phyloP scores from a whole-genome alignment of 176 grass and related monocot genomes.

The Phyllostachys edulis region DNA sequence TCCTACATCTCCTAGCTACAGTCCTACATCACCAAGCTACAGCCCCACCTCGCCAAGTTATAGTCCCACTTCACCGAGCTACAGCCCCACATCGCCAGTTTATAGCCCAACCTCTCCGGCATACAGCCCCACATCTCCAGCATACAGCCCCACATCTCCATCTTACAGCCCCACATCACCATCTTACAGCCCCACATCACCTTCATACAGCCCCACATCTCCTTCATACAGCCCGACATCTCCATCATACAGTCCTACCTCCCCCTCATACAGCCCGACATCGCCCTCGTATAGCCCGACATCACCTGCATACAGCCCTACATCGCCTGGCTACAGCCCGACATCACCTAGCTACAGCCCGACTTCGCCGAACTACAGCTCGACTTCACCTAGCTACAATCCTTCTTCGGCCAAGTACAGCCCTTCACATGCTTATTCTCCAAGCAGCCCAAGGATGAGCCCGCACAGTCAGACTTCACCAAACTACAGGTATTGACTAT shows the following conservation, averaged over 20 bases:
- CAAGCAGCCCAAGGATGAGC: conserved; percentile 68
- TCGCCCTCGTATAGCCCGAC: conserved; percentile 77
- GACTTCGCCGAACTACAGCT: conserved; percentile 64
- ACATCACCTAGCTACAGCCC: conserved; percentile 73
- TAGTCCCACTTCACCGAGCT: conserved; percentile 54
- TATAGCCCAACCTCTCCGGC: conserved; percentile 63
- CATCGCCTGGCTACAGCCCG: conserved; percentile 62
- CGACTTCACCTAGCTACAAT: conserved; percentile 80
- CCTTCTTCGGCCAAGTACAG: conserved; percentile 65
- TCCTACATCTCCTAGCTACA: conserved; percentile 59
- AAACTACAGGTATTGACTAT: conserved; percentile 56
- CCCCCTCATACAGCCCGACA: conserved; percentile 64
- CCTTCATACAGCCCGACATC: conserved; percentile 58
- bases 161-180: conserved; percentile 55
- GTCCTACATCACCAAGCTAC: conserved; percentile 59
- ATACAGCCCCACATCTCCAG: conserved; percentile 60
- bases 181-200: conserved; percentile 52
- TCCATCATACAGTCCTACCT: conserved; percentile 50
- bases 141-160: conserved; percentile 58
- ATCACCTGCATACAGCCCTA: conserved; percentile 73
- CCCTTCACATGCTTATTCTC: conserved; percentile 74
- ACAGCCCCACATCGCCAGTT: conserved; percentile 63
- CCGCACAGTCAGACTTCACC: conserved; percentile 80
- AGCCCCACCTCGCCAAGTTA: conserved; percentile 65
- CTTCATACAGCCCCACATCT: conserved; percentile 47